A percentile compares a stretch with the other conserved stretches of the same genome.
These are phyloP conservation scores for Dioscorea cayenensis DNA, from an alignment of 116 monocot species.

Conservation along the genomic window DNA sequence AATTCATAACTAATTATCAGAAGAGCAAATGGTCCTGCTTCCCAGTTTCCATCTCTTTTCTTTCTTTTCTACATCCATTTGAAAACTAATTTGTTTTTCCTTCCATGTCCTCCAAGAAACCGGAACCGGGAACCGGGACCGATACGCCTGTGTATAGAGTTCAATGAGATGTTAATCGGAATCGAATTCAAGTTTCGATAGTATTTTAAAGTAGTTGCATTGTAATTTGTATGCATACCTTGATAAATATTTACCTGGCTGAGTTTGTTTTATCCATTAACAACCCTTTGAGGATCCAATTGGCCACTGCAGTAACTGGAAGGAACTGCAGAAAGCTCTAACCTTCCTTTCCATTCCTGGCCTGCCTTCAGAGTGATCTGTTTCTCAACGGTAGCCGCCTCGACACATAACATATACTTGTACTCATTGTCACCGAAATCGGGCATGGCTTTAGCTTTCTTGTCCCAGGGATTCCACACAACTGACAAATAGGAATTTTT, in stretches of 20 bases:
- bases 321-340: constrained; percentile 64
- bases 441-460: constrained; percentile 69
- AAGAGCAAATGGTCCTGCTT: too few species aligned
- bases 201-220: not conserved
- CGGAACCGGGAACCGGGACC: too few species aligned
- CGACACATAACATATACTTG: constrained; percentile 84
- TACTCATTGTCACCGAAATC: constrained; percentile 95
- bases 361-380: constrained; percentile 68
- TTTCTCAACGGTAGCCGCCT: constrained; percentile 73
- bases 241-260: not conserved
- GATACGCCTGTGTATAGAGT: too few species aligned
- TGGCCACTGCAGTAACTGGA: constrained; percentile 84
- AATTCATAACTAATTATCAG: too few species aligned
- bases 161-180: too few species aligned
- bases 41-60: too few species aligned
- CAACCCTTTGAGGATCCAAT: constrained; percentile 51
- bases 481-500: constrained; percentile 22
- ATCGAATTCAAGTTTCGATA: too few species aligned
- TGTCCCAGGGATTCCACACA: constrained; percentile 98
- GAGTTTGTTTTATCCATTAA: constrained; percentile 18
- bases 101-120: too few species aligned
- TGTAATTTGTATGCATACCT: not conserved
- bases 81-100: too few species aligned
- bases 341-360: constrained; percentile 84
- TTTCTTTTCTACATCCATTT: too few species aligned